phyloP scores from a whole-genome alignment of 768 basidiomycete species.

The Kwoniella dendrophila region DNA sequence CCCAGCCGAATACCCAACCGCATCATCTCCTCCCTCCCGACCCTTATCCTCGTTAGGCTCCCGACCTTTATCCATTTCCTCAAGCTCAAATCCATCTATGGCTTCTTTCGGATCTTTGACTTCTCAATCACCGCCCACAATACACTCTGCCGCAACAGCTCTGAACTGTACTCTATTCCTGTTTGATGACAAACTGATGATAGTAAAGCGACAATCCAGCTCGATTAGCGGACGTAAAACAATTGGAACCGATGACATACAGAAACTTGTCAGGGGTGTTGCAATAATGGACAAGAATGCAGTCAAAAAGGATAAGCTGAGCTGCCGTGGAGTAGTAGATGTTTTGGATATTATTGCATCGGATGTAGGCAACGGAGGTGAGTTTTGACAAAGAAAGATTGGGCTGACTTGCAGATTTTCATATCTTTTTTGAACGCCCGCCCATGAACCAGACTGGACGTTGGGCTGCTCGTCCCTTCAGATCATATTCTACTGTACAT shows the following conservation, averaged over 20 bases:
- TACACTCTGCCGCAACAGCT: conserved; percentile 41
- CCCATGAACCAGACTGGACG: conserved; percentile 79
- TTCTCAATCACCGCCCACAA: conserved; percentile 21
- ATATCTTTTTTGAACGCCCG: conserved; percentile 78
- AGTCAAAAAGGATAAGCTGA: conserved; percentile 74
- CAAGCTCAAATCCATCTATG: conserved; percentile 51
- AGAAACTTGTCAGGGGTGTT: conserved; percentile 58
- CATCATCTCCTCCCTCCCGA: conserved; percentile 29
- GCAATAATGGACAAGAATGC: conserved; percentile 64
- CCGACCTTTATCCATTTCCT: conserved; percentile 55
- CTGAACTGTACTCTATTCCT: conserved; percentile 81
- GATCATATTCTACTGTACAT: conserved; percentile 74
- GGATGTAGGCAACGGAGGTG: conserved; percentile 77
- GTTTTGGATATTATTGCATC: conserved; percentile 79
- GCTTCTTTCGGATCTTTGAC: conserved; percentile 32
- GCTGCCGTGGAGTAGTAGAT: conserved; percentile 81
- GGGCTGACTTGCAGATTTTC: conserved; percentile 65
- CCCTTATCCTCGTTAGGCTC: conserved; percentile 57
- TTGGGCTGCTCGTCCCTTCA: conserved; percentile 85
- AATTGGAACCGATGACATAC: conserved; percentile 69
- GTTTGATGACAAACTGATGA: conserved; percentile 90
- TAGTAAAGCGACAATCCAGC: conserved; percentile 72
- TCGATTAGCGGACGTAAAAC: conserved; percentile 50
- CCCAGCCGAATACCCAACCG: conserved; percentile 34
- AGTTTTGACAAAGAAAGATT: conserved; percentile 33